Percentiles rank a stretch among this genome's conserved stretches.
phyloP scores from a whole-genome alignment of 495 filamentous ascomycete genomes.

The Aspergillus cristatus region DNA sequence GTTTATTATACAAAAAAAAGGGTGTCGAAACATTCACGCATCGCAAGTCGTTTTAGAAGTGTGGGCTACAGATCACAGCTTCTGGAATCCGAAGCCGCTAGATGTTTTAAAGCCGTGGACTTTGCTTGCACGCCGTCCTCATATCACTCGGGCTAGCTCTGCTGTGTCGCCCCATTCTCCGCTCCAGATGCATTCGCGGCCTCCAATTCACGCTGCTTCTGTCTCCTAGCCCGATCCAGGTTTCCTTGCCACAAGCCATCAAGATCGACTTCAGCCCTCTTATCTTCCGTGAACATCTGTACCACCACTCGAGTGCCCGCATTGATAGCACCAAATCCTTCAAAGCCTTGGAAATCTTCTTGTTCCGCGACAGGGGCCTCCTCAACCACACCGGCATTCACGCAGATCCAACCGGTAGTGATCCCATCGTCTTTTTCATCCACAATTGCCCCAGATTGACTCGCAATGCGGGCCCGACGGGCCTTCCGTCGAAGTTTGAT shows the following conservation, averaged over 20 bases:
- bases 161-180: conserved; percentile 10
- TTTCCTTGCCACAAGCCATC: conserved; percentile 67
- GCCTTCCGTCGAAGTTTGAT: conserved; percentile 70
- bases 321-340: conserved; percentile 62
- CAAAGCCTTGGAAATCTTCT: conserved; percentile 35
- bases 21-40: too few relatives aligned
- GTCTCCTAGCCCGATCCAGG: conserved; percentile 32
- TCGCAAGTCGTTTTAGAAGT: too few relatives aligned
- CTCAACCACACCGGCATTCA: conserved; percentile 70
- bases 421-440: conserved; percentile 67
- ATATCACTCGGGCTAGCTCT: too few relatives aligned
- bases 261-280: conserved; percentile 73
- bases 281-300: conserved; percentile 82
- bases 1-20: too few relatives aligned
- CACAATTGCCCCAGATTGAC: conserved; percentile 40
- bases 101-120: too few relatives aligned
- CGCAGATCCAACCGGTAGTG: conserved; percentile 89
- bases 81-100: too few relatives aligned
- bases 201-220: conserved; percentile 17
- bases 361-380: conserved; percentile 28
- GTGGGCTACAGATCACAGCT: too few relatives aligned
- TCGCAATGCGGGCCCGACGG: conserved; percentile 68
- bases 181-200: conserved; percentile 7
- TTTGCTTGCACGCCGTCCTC: too few relatives aligned
- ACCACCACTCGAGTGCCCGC: conserved; percentile 63